A percentile compares a stretch with the other conserved stretches of the same genome.
Evolutionary conservation across 768 basidiomycete genomes (phyloP).

Genomic region (Suillus decipiens): DNA sequence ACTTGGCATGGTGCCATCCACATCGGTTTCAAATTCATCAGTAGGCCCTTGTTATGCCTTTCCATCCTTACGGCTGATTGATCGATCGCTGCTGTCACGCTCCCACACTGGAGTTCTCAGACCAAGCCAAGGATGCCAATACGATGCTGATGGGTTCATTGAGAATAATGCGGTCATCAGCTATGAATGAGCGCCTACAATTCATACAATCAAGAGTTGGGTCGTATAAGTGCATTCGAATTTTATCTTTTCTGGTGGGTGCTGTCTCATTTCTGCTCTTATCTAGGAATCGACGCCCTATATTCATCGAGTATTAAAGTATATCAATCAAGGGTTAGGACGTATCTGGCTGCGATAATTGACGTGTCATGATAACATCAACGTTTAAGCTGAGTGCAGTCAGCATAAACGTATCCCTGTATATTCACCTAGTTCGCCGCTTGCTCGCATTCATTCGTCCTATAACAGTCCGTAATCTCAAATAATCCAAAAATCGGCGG

Average conservation of each 20-base stretch:
- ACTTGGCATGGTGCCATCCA: background rate
- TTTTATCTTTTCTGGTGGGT: background rate
- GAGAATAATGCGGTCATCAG: background rate
- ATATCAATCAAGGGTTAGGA: background rate
- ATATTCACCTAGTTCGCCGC: background rate
- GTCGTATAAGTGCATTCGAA: background rate
- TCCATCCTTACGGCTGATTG: background rate
- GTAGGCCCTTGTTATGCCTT: background rate
- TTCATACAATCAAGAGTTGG: background rate
- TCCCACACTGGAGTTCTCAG: background rate
- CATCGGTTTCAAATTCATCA: background rate
- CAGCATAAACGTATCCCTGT: background rate
- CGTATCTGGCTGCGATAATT: background rate
- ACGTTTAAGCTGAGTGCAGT: background rate
- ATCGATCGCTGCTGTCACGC: background rate
- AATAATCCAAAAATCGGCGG: background rate
- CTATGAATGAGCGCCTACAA: background rate
- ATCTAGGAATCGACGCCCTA: background rate
- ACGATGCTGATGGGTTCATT: background rate
- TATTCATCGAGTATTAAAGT: background rate
- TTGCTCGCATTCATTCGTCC: background rate
- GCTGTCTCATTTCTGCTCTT: background rate
- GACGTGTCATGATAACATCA: background rate
- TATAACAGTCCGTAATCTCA: background rate
- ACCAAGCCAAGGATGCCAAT: background rate